Conservation (phyloP, 192 early-diverging fungal species). For the Backusella tarrabulga region DNA sequence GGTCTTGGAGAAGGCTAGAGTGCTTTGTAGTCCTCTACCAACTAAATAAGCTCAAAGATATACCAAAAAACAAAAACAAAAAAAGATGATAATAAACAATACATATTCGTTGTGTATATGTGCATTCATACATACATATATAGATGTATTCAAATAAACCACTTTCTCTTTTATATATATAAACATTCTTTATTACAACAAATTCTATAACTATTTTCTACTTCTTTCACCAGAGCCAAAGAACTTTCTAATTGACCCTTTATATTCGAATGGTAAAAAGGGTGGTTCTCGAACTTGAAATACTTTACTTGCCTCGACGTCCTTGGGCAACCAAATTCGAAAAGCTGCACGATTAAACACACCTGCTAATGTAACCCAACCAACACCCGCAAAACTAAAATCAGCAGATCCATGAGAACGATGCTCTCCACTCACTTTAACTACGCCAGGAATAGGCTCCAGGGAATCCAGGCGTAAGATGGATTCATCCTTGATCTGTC, state of each 20-base stretch:
- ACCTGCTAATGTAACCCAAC: conserved; percentile 63
- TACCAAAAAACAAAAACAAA: conserved; percentile 9
- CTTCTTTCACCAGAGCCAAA: conserved; percentile 32
- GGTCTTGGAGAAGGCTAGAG: conserved; percentile 30
- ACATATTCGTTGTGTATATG: not conserved
- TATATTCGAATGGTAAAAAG: conserved; percentile 66
- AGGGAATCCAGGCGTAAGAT: conserved; percentile 33
- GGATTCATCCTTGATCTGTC: conserved; percentile 36
- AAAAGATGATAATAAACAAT: not conserved
- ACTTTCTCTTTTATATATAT: not conserved
- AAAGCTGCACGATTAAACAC: conserved; percentile 47
- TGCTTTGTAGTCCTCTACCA: conserved; percentile 18
- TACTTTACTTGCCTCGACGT: conserved; percentile 23
- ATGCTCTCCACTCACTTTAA: conserved; percentile 43
- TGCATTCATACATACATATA: not conserved
- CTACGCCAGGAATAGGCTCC: conserved; percentile 31
- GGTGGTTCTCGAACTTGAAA: conserved; percentile 49
- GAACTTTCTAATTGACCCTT: conserved; percentile 35
- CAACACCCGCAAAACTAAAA: conserved; percentile 59
- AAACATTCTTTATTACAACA: not conserved
- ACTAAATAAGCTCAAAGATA: not conserved
- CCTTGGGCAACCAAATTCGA: conserved; percentile 46
- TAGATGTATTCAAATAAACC: not conserved
- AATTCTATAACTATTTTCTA: not conserved
- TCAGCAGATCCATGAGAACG: conserved; percentile 48